Percentiles rank a stretch among this genome's conserved stretches.
Evolutionary conservation across 2,329 filamentous ascomycete genomes (phyloP).

Genomic region (Rutstroemia sp.): DNA sequence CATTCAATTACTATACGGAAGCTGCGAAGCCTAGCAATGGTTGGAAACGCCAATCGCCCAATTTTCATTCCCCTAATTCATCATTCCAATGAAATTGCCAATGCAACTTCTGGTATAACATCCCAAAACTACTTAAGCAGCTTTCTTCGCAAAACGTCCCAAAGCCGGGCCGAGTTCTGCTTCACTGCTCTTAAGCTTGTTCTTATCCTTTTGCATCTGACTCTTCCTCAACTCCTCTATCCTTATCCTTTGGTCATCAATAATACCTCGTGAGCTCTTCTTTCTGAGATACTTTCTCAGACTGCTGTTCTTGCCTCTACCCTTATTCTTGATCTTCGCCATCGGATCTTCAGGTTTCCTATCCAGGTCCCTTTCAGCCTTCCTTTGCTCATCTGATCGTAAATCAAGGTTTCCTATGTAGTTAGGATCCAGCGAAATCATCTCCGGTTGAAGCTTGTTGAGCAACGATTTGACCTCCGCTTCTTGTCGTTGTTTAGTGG

Average conservation of each 20-base stretch:
- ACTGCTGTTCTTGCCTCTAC: constrained; percentile 82
- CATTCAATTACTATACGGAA: too few relatives aligned
- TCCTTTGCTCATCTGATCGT: constrained; percentile 67
- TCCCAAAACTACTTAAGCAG: constrained; percentile 9
- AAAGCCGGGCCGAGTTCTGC: constrained; percentile 78
- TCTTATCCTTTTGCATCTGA: constrained; percentile 59
- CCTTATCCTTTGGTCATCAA: constrained; percentile 87
- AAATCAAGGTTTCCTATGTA: constrained; percentile 85
- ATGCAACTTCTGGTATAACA: not conserved
- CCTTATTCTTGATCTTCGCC: constrained; percentile 65
- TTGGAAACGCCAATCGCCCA: constrained; percentile 6
- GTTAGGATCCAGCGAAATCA: constrained; percentile 92
- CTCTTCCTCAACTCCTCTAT: constrained; percentile 74
- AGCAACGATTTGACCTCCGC: constrained; percentile 81
- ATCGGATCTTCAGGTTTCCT: constrained; percentile 50
- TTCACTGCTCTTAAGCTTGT: constrained; percentile 59
- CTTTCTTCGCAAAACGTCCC: constrained; percentile 74
- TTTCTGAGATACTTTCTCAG: constrained; percentile 85
- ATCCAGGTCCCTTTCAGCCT: constrained; percentile 74
- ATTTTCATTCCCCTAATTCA: not conserved
- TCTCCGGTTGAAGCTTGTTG: constrained; percentile 92
- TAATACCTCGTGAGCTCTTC: constrained; percentile 85
- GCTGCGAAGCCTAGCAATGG: not conserved
- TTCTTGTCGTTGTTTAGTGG: constrained; percentile 84
- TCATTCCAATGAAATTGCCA: too few relatives aligned